Base-by-base conservation (phyloP, 352 stramenopile species). In the Pythium brassicae region DNA sequence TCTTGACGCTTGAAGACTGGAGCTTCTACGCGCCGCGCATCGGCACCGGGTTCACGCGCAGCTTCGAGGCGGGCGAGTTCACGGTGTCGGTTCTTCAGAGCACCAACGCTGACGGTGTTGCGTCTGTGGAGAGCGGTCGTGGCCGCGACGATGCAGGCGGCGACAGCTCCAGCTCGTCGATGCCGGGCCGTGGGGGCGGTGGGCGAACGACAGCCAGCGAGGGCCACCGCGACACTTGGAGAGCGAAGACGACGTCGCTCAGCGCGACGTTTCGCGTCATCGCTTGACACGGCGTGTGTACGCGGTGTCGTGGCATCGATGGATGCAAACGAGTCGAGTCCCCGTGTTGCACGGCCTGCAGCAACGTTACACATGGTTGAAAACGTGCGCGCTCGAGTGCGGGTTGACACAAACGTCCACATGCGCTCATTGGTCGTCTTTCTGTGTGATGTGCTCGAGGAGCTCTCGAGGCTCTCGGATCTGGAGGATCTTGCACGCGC, bases 1-100 rank as follows among this genome's bases (percentile, higher is more conserved):
- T 69, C 23, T 57, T 93, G 3, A 60, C 43, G 1, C 44, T 46
- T 0, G 52, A 69, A 4, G 69, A 89, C 48, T 87, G 74, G 72
- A 76, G 78, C 50, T 87, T 76, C 51, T 87, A 76, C 55, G 49
- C 67, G 19, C 69, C 76, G 17, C 55, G 81, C 11, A 66, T 80
- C 15, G 77, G 78, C 4, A 26, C 53, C 2, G 79, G 77, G 17
- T 82, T 89, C 44, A 34, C 69, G 25, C 48, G 55, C 12, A 47
- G 57, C 1, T 62, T 63, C 6, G 73, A 89, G 39, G 47, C 62
- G 0, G 78, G 83, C 1, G 70, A 82, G 47, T 91, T 83, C 50
- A 50, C 76, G 3, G 59, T 90, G n/a, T 79, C 76, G 1, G 57
- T 87, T 50, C 26, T 70, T n/a, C 62, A 64, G 34, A 79, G 67